Evolutionary conservation across 169 alveolate genomes (phyloP).

Genomic region (Plasmodium relictum): DNA sequence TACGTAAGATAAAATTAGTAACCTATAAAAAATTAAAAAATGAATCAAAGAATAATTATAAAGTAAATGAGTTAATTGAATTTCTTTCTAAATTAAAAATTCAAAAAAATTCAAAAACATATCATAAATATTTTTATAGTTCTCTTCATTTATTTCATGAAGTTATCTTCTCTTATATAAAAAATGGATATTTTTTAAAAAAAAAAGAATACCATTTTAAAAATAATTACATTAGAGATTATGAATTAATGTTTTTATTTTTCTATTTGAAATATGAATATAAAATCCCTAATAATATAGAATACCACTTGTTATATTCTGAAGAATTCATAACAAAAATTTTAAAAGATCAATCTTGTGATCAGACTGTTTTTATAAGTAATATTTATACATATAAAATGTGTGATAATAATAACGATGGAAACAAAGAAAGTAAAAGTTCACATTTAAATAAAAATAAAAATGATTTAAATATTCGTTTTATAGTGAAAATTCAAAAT

Average conservation of each 20-base stretch:
- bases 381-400: conserved; percentile 16
- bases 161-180: background rate
- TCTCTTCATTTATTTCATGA: conserved; percentile 43
- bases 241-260: conserved; percentile 28
- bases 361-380: conserved; percentile 12
- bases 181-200: background rate
- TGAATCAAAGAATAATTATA: background rate
- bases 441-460: background rate
- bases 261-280: conserved; percentile 58
- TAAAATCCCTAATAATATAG: background rate
- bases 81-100: conserved; percentile 11
- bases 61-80: background rate
- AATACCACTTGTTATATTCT: conserved; percentile 16
- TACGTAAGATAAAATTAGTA: conserved; percentile 21
- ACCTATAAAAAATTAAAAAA: conserved; percentile 5
- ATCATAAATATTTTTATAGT: conserved; percentile 32
- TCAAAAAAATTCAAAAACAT: conserved; percentile 6
- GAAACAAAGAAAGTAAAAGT: conserved; percentile 2
- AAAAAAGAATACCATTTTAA: conserved; percentile 26
- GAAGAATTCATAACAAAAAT: conserved; percentile 12
- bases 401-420: background rate
- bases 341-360: background rate
- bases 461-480: background rate
- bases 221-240: conserved; percentile 12
- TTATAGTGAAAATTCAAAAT: background rate